Evolutionary conservation across 176 grass and related monocot genomes (phyloP).

Genomic region (Cenchrus purpureus): DNA sequence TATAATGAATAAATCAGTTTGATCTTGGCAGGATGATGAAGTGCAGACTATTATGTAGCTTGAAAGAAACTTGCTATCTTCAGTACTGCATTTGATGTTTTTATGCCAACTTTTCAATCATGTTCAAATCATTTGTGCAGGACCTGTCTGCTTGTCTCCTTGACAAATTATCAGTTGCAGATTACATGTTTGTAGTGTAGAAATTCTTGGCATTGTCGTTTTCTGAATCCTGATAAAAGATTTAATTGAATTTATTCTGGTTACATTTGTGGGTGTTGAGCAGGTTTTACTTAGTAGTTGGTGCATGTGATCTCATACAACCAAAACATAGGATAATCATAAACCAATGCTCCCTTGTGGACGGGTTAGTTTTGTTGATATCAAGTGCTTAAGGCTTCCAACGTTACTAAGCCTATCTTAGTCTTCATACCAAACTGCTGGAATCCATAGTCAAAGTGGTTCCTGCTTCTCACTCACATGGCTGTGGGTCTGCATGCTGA

Average conservation of each 20-base stretch:
- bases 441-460: conserved; percentile 15
- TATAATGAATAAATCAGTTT: not conserved
- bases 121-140: conserved; percentile 39
- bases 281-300: not conserved
- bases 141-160: conserved; percentile 32
- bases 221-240: not conserved
- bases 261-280: not conserved
- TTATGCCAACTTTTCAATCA: conserved; percentile 21
- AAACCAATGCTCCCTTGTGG: not conserved
- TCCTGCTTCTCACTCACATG: conserved; percentile 38
- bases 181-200: not conserved
- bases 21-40: not conserved
- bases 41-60: not conserved
- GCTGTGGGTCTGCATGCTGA: conserved; percentile 2
- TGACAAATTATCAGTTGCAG: not conserved
- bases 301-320: not conserved
- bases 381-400: not conserved
- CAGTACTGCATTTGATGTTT: not conserved
- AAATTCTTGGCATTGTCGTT: conserved; percentile 25
- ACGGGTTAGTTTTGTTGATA: not conserved
- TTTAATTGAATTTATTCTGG: not conserved
- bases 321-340: conserved; percentile 7
- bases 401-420: not conserved
- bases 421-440: not conserved
- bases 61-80: conserved; percentile 34